Base-by-base conservation (phyloP, 805 yeast species). In the Metschnikowia kofuensis region DNA sequence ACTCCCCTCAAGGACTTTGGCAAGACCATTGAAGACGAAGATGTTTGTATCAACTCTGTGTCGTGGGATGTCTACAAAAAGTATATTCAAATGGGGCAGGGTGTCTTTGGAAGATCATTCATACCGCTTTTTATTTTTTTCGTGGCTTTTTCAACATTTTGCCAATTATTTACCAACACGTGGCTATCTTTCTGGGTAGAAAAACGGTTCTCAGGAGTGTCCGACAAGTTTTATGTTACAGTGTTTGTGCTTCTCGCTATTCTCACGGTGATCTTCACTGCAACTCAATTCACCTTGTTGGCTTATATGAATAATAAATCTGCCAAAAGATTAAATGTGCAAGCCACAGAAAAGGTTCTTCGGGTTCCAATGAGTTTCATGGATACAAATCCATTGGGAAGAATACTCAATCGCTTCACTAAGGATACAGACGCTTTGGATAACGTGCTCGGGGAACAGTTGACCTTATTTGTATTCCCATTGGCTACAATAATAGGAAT, bases 361-460 rank as follows among this genome's bases (percentile, higher is more conserved):
- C 76, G 70, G 51, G 67, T 73, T 9, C 77, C 76, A 38, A 70
- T 72, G 76, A 61, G 67, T 42, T 73, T 62, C 54, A 67, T 73
- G 61, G 77, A 73, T 57, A 67, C 73, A 21, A 72, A 66, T 38
- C 77, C 77, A 4, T 55, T 72, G 56, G 77, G 77, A 26, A 62
- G 77, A 60, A 66, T 73, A 21, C 66, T 72, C 59, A 72, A 73
- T 55, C 62, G 77, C 52, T 73, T 73, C 54, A 72, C 76, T 14
- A 72, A 70, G 50, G 77, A 73, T 55, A 72, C 77, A 11, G 77
- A 72, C 55, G 64, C 75, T n/a, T 66, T 73, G 52, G 77, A 72
- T 55, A 72, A 72, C 52, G 76, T 70, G 53, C 62, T 72, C 50
- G 75, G 76, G 21, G 76, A 72, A 52, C 76, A 72, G 53, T 57